Base-by-base conservation (phyloP, 148 eudicot species). In the Diospyros lotus region DNA sequence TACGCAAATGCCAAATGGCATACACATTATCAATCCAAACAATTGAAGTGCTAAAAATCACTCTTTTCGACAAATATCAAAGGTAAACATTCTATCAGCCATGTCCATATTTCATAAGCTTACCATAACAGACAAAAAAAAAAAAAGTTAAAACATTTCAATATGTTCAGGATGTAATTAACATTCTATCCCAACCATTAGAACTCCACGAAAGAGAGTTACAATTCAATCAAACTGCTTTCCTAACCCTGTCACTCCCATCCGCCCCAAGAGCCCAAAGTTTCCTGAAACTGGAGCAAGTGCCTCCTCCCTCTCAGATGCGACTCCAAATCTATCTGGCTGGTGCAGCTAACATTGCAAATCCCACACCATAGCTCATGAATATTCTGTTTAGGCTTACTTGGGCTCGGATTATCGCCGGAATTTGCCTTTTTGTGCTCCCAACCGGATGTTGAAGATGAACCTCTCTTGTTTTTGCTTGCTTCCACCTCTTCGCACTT, bases 251-350 rank as follows among this genome's bases (percentile, higher is more conserved):
- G n/a, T 14, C 42, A 42, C 41, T 12, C 12, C 14, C 54, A 11
- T 66, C 13, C 3, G 46, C 13, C 53, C 6, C 15, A 50, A 68
- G 56, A 18, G 10, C 50, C 14, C 3, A 50, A 1, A 40, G 17
- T 9, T 13, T 61, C 50, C 44, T 51, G 77, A 63, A 69, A 13
- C 67, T 28, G 73, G 38, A 74, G 42, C 58, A 52, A 15, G 63
- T 58, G 76, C 50, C 42, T 45, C 45, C 28, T 46, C 66, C 80
- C 66, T 3, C 6, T 11, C 10, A 78, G 11, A 54, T 78, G 76
- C 18, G 58, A 12, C 1, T 38, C 40, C 50, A 54, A 7, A 50
- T 45, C 59, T 1, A 56, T 38, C 39, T 56, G 12, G 13, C 45
- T n/a, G 3, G 8, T n/a, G 54, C 48, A 44, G 18, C 5, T 56